A percentile compares a stretch with the other conserved stretches of the same genome.
Conservation (phyloP, 805 yeast genomes). For the Myxozyma monticola region DNA sequence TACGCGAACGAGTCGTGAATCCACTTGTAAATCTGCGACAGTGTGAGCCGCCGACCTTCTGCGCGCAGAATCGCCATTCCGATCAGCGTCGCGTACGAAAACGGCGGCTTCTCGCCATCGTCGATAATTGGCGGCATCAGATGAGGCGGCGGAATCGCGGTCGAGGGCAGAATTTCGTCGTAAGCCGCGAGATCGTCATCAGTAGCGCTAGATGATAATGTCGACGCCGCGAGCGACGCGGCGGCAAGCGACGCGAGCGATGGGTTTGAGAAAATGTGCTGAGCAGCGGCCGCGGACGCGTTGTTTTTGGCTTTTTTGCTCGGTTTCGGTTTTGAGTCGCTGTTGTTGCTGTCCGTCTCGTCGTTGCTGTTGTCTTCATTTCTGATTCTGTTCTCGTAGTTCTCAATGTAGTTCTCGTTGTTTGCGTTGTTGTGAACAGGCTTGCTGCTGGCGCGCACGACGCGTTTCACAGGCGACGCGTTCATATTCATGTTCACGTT, state of each 20-base stretch:
- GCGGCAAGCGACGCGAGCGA: conserved; percentile 14
- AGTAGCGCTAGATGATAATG: background rate
- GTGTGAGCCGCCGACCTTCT: conserved; percentile 66
- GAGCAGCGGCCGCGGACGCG: conserved; percentile 19
- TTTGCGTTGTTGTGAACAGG: background rate
- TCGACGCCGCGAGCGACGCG: conserved; percentile 10
- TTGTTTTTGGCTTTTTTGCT: background rate
- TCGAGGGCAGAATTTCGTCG: background rate
- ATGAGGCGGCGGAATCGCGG: conserved; percentile 42
- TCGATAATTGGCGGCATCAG: conserved; percentile 49
- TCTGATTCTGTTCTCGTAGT: too few species aligned
- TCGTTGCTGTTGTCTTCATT: too few species aligned
- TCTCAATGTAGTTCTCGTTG: too few species aligned
- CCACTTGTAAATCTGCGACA: conserved; percentile 89
- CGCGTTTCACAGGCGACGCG: conserved; percentile 2
- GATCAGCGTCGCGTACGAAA: conserved; percentile 88
- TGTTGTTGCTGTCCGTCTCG: too few species aligned
- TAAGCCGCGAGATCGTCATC: conserved; percentile 1
- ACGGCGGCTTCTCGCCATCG: conserved; percentile 80
- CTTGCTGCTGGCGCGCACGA: background rate
- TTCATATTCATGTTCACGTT: too few species aligned
- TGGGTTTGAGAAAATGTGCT: conserved; percentile 14
- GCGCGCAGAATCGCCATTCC: conserved; percentile 90
- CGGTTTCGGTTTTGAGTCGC: background rate
- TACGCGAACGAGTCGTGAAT: conserved; percentile 80